These are phyloP conservation scores for Quercus variabilis DNA, from an alignment of 306 rosid species.

Conservation along the genomic window DNA sequence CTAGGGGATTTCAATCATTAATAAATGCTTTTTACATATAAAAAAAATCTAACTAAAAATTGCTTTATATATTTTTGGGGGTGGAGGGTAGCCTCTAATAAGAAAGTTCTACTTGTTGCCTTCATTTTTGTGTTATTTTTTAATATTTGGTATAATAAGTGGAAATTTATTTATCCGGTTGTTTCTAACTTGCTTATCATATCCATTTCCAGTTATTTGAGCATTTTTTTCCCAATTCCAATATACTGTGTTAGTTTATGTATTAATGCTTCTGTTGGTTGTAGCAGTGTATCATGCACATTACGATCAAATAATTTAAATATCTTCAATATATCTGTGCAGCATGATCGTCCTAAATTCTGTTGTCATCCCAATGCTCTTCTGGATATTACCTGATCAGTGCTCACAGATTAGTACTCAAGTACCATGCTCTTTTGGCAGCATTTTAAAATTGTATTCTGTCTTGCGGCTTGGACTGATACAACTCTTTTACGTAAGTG, in stretches of 20 bases:
- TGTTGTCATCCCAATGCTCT: conserved; percentile 62
- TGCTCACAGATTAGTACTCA: conserved; percentile 49
- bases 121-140: neutral
- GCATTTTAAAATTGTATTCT: conserved; percentile 58
- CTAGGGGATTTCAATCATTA: neutral
- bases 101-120: too few species aligned
- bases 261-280: neutral
- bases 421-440: conserved; percentile 36
- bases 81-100: too few species aligned
- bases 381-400: conserved; percentile 76
- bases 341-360: conserved; percentile 68
- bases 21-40: too few species aligned
- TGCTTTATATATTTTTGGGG: too few species aligned
- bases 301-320: conserved; percentile 10
- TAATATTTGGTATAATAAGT: neutral
- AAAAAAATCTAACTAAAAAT: too few species aligned
- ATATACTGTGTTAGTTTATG: neutral
- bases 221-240: neutral
- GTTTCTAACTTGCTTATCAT: neutral
- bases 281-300: neutral
- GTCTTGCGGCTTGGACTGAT: conserved; percentile 59
- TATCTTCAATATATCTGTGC: conserved; percentile 36
- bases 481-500: conserved; percentile 82
- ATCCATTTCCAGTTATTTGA: neutral
- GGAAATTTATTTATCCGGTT: neutral